phyloP scores from a whole-genome alignment of 148 eudicot species.

The Arctostaphylos glauca region DNA sequence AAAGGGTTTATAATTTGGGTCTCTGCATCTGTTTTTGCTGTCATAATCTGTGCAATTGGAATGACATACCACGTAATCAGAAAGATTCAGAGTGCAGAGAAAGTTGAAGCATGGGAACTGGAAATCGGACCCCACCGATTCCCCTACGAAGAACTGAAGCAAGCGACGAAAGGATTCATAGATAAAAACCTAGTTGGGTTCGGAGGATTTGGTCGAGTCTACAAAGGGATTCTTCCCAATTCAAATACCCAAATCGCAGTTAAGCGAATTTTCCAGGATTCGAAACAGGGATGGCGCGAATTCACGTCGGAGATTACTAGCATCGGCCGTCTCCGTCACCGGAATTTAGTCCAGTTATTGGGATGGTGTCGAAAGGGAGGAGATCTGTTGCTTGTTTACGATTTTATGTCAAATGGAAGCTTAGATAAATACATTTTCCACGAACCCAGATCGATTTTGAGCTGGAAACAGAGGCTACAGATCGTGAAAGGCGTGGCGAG shows the following conservation, averaged over 20 bases:
- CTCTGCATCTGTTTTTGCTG: background rate
- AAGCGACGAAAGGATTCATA: conserved; percentile 42
- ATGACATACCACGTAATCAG: conserved; percentile 9
- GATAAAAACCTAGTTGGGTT: conserved; percentile 36
- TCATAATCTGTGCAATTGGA: background rate
- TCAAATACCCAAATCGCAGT: conserved; percentile 33
- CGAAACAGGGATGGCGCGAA: conserved; percentile 43
- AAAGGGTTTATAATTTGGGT: background rate
- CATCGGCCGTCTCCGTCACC: conserved; percentile 44
- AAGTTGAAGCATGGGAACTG: conserved; percentile 48
- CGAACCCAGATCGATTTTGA: conserved; percentile 17
- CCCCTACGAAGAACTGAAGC: conserved; percentile 35
- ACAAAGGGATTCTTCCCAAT: conserved; percentile 34
- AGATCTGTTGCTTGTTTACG: conserved; percentile 55
- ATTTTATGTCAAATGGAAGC: conserved; percentile 65
- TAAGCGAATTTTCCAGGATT: conserved; percentile 38
- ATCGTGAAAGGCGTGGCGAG: conserved; percentile 51
- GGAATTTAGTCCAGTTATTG: conserved; percentile 39
- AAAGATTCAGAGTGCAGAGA: conserved; percentile 28
- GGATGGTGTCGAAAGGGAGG: conserved; percentile 47
- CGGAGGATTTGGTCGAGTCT: conserved; percentile 59
- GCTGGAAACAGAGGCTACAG: conserved; percentile 45
- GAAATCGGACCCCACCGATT: conserved; percentile 37
- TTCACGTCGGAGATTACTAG: conserved; percentile 46
- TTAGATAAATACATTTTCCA: conserved; percentile 43